Conservation (phyloP, 768 basidiomycete genomes). For the Chalciporus sphaerocephalus region DNA sequence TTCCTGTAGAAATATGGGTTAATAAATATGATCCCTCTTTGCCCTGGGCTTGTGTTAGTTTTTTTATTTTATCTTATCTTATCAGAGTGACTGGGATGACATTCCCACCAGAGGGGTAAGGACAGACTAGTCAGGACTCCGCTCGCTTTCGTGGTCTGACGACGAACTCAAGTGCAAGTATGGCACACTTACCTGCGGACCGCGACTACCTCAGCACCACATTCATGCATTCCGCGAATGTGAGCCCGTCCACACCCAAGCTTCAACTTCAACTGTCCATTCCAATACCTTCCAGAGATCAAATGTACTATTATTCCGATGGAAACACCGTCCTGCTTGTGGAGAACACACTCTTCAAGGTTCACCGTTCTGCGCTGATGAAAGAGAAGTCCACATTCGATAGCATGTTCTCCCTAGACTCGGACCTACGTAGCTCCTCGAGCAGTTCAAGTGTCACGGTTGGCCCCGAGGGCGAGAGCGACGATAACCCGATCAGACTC, state of each 20-base stretch:
- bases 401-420: slow-evolving; percentile 43
- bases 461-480: slow-evolving; percentile 43
- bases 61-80: slow-evolving; percentile 21
- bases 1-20: slow-evolving; percentile 10
- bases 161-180: slow-evolving; percentile 12
- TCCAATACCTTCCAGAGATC: slow-evolving; percentile 35
- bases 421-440: slow-evolving; percentile 26
- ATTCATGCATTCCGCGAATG: slow-evolving; percentile 31
- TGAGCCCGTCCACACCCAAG: slow-evolving; percentile 32
- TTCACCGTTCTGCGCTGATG: slow-evolving; percentile 40
- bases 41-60: no score
- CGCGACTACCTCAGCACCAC: slow-evolving; percentile 29
- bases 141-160: slow-evolving; percentile 12
- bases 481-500: slow-evolving; percentile 47
- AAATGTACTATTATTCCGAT: slow-evolving; percentile 38
- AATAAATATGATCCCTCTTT: background rate
- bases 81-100: background rate
- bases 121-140: background rate
- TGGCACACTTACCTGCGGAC: slow-evolving; percentile 31
- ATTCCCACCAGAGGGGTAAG: slow-evolving; percentile 20
- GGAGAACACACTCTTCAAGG: slow-evolving; percentile 47
- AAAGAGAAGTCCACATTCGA: slow-evolving; percentile 47
- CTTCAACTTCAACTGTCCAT: slow-evolving; percentile 32
- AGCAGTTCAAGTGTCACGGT: slow-evolving; percentile 26
- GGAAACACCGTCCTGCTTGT: slow-evolving; percentile 43